phyloP scores from a whole-genome alignment of 257 asterid species.

The Rauvolfia tetraphylla region DNA sequence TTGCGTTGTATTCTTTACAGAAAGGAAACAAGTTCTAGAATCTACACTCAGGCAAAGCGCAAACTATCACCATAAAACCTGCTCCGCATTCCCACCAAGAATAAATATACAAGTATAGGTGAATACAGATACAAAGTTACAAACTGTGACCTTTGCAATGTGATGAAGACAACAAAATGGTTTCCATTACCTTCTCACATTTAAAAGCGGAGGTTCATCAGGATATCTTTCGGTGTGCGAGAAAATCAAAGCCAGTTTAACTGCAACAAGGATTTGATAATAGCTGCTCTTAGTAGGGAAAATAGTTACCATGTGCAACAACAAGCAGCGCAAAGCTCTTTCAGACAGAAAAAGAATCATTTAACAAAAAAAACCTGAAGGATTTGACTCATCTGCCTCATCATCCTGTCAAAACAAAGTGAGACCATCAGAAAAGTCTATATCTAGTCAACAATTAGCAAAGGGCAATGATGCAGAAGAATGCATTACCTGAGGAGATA shows the following conservation, averaged over 20 bases:
- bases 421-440: constrained; percentile 1
- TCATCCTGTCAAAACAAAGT: constrained; percentile 49
- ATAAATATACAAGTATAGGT: neutral
- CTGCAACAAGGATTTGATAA: constrained; percentile 40
- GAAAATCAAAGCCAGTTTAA: constrained; percentile 70
- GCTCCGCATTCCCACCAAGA: neutral
- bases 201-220: constrained; percentile 88
- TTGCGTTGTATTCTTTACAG: neutral
- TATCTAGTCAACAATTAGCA: neutral
- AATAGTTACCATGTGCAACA: constrained; percentile 9
- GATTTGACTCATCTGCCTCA: constrained; percentile 57
- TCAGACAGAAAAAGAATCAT: constrained; percentile 13
- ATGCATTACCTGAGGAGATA: constrained; percentile 74
- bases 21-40: neutral
- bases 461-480: neutral
- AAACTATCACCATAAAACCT: neutral
- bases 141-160: neutral
- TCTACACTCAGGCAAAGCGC: neutral
- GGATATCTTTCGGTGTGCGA: constrained; percentile 92
- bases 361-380: constrained; percentile 52
- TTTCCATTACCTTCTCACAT: constrained; percentile 49
- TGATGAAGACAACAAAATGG: constrained; percentile 1
- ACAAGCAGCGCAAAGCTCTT: constrained; percentile 22
- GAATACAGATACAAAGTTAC: constrained; percentile 2
- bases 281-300: constrained; percentile 18